These are phyloP conservation scores for Aspergillus ochraceus DNA, from an alignment of 2,329 filamentous ascomycete species.

Conservation along the genomic window DNA sequence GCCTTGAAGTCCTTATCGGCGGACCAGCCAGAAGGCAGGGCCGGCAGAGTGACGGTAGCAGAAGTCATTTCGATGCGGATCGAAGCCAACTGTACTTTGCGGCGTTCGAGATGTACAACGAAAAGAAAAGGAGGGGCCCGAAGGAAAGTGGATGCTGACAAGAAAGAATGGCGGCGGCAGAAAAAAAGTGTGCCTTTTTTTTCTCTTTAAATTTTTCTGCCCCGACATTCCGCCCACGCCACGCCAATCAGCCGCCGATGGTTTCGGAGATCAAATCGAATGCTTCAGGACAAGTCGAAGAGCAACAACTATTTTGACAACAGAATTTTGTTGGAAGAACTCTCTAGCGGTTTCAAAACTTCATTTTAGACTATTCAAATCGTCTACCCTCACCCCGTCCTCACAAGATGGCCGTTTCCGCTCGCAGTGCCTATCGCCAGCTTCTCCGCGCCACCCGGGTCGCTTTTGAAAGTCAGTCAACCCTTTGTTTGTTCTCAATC, in stretches of 20 bases:
- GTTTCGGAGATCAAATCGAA: slow-evolving; percentile 26
- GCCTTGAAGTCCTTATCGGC: slow-evolving; percentile 88
- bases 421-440: slow-evolving; percentile 74
- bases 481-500: neutral
- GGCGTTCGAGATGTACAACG: slow-evolving; percentile 2
- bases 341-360: neutral
- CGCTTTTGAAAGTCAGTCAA: slow-evolving; percentile 72
- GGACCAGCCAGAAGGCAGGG: slow-evolving; percentile 77
- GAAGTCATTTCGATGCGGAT: slow-evolving; percentile 60
- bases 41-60: slow-evolving; percentile 58
- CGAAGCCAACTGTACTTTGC: slow-evolving; percentile 9
- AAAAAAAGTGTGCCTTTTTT: slow-evolving; percentile 25
- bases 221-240: slow-evolving; percentile 22
- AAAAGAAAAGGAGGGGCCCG: slow-evolving; percentile 2
- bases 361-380: slow-evolving; percentile 3
- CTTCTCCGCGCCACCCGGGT: slow-evolving; percentile 77
- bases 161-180: slow-evolving; percentile 6
- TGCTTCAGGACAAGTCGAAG: slow-evolving; percentile 1
- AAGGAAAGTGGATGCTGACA: slow-evolving; percentile 14
- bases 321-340: neutral
- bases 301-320: neutral
- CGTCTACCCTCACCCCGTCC: slow-evolving; percentile 19
- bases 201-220: slow-evolving; percentile 42
- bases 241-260: slow-evolving; percentile 27
- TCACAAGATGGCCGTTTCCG: slow-evolving; percentile 45